Percentiles rank a stretch among this genome's conserved stretches.
Evolutionary conservation across 1,284 basidiomycete genomes (phyloP).

Genomic region (Ceratobasidium sp.): DNA sequence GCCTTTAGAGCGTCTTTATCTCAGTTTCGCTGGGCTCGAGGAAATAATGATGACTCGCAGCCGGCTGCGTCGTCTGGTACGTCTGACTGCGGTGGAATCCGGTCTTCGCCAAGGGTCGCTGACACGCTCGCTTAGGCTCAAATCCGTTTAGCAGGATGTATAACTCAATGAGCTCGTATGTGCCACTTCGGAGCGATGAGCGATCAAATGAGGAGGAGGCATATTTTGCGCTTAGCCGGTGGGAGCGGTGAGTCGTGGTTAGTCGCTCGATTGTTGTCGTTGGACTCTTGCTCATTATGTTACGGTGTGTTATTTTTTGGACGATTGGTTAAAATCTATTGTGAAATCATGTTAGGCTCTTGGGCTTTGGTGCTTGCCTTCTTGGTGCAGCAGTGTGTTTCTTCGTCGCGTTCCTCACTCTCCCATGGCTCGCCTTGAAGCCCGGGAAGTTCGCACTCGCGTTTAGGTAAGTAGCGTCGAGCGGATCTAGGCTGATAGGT

Average conservation of each 20-base stretch:
- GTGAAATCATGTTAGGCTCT: constrained; percentile 66
- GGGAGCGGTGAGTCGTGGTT: constrained; percentile 77
- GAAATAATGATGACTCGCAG: constrained; percentile 79
- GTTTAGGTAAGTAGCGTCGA: constrained; percentile 74
- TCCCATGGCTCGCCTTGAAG: constrained; percentile 86
- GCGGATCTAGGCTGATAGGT: not conserved
- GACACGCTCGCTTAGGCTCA: constrained; percentile 72
- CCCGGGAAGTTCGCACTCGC: constrained; percentile 91
- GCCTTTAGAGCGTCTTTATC: constrained; percentile 47
- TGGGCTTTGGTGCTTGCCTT: constrained; percentile 94
- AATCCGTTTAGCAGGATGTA: constrained; percentile 62
- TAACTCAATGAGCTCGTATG: constrained; percentile 75
- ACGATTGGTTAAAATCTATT: constrained; percentile 13
- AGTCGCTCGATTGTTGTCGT: constrained; percentile 9
- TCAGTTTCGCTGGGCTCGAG: constrained; percentile 87
- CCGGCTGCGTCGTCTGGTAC: constrained; percentile 56
- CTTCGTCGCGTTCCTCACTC: constrained; percentile 92
- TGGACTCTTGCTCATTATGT: not conserved
- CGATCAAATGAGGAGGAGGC: constrained; percentile 96
- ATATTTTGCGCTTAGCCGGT: constrained; percentile 91
- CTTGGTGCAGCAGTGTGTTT: constrained; percentile 95
- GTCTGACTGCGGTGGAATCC: constrained; percentile 58
- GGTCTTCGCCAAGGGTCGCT: constrained; percentile 61
- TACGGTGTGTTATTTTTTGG: constrained; percentile 10
- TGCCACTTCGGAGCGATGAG: constrained; percentile 81